A percentile compares a stretch with the other conserved stretches of the same genome.
These are phyloP conservation scores for Fusarium robinianum DNA, from an alignment of 2,329 filamentous ascomycete species.

Conservation along the genomic window DNA sequence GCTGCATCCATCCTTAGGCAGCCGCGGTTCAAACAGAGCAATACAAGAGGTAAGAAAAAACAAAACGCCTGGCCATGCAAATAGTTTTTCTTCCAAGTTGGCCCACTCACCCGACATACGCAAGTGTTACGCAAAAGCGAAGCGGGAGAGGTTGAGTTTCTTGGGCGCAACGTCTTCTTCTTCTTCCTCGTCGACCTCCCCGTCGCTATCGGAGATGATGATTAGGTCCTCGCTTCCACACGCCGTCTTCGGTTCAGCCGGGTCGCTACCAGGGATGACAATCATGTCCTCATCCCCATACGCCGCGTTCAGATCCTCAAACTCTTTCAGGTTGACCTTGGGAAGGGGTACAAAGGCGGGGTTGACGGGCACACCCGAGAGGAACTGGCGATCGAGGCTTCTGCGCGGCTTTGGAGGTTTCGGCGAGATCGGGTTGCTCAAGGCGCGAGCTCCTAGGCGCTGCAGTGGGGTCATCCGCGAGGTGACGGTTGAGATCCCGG, in stretches of 20 bases:
- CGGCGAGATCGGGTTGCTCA: conserved; percentile 36
- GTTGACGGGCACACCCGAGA: conserved; percentile 51
- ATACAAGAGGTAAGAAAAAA: conserved; percentile 12
- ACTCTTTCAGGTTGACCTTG: conserved; percentile 57
- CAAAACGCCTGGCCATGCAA: conserved; percentile 24
- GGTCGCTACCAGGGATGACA: conserved; percentile 57
- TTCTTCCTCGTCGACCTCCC: conserved; percentile 46
- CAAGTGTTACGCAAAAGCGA: conserved; percentile 46
- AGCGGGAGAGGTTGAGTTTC: conserved; percentile 55
- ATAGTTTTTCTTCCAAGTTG: background rate
- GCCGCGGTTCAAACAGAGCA: no score
- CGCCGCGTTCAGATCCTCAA: conserved; percentile 56
- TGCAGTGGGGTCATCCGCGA: conserved; percentile 58
- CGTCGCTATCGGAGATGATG: conserved; percentile 56
- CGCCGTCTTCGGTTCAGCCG: no score
- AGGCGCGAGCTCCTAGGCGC: conserved; percentile 54
- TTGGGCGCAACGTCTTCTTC: conserved; percentile 41
- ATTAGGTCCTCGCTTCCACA: conserved; percentile 63
- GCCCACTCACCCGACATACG: no score
- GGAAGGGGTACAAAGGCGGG: conserved; percentile 60
- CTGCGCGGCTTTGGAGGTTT: conserved; percentile 37
- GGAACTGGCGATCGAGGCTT: conserved; percentile 32
- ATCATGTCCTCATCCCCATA: conserved; percentile 63
- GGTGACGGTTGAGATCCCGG: conserved; percentile 49
- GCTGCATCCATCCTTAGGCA: no score